A percentile compares a stretch with the other conserved stretches of the same genome.
Evolutionary conservation across 2,329 filamentous ascomycete species (phyloP).

Genomic region (Alternaria hordeiaustralica): DNA sequence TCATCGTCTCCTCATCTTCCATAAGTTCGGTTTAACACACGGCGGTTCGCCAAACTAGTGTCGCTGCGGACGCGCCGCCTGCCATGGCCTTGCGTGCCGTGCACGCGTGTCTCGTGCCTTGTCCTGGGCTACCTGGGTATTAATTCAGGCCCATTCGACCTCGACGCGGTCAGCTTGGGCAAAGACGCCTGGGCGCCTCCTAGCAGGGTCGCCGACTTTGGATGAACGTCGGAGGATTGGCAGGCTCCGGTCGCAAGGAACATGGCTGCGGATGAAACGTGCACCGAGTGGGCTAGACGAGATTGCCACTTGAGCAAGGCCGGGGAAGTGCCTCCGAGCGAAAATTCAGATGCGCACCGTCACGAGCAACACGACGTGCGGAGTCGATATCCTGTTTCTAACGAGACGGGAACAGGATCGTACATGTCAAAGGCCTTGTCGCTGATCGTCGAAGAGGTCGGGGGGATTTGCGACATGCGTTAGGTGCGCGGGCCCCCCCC

Average conservation of each 20-base stretch:
- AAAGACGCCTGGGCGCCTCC: neutral
- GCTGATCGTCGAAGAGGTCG: neutral
- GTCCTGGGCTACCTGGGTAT: neutral
- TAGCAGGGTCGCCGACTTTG: neutral
- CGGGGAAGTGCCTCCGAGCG: neutral
- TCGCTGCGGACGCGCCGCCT: neutral
- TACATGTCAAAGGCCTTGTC: neutral
- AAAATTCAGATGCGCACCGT: neutral
- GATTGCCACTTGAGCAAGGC: neutral
- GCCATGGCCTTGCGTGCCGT: neutral
- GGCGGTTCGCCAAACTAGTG: constrained; percentile 2
- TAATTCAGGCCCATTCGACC: neutral
- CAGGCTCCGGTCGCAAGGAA: constrained; percentile 1
- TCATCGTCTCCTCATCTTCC: neutral
- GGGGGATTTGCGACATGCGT: neutral
- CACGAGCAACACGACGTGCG: neutral
- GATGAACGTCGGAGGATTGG: neutral
- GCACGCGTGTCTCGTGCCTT: neutral
- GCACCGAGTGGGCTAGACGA: neutral
- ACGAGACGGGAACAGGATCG: neutral
- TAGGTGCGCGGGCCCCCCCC: neutral
- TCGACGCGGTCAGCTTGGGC: neutral
- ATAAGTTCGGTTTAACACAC: constrained; percentile 1
- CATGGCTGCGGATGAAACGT: constrained; percentile 8
- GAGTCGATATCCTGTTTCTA: neutral